Evolutionary conservation across 2,329 filamentous ascomycete genomes (phyloP).

Genomic region (Acrodontium crateriforme): DNA sequence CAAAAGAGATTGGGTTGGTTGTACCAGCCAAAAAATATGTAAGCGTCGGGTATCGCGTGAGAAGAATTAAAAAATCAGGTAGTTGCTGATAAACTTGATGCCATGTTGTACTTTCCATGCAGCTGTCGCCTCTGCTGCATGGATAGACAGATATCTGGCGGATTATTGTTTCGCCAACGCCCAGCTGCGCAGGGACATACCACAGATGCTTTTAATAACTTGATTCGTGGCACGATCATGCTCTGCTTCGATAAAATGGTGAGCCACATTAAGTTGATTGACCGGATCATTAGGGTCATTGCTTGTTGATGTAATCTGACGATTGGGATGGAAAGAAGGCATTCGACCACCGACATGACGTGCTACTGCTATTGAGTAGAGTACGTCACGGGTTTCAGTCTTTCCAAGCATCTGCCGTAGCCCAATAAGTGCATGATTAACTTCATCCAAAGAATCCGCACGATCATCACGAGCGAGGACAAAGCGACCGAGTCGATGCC

Average conservation of each 20-base stretch:
- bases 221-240: slow-evolving; percentile 32
- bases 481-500: slow-evolving; percentile 64
- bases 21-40: no score
- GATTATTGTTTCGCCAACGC: slow-evolving; percentile 17
- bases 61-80: no score
- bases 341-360: slow-evolving; percentile 55
- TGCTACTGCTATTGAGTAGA: slow-evolving; percentile 76
- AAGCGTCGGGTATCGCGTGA: no score
- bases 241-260: slow-evolving; percentile 34
- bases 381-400: slow-evolving; percentile 74
- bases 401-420: slow-evolving; percentile 62
- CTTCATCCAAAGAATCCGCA: slow-evolving; percentile 37
- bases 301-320: slow-evolving; percentile 11
- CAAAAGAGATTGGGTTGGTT: no score
- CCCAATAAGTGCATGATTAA: slow-evolving; percentile 51
- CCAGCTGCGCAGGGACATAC: slow-evolving; percentile 36
- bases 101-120: no score
- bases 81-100: no score
- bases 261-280: slow-evolving; percentile 35
- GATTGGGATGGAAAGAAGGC: slow-evolving; percentile 25
- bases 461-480: slow-evolving; percentile 51
- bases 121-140: no score
- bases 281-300: slow-evolving; percentile 25
- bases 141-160: no score
- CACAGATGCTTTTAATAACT: slow-evolving; percentile 34